Evolutionary conservation across 129 eudicot genomes (phyloP).

Genomic region (Escallonia herrerae): DNA sequence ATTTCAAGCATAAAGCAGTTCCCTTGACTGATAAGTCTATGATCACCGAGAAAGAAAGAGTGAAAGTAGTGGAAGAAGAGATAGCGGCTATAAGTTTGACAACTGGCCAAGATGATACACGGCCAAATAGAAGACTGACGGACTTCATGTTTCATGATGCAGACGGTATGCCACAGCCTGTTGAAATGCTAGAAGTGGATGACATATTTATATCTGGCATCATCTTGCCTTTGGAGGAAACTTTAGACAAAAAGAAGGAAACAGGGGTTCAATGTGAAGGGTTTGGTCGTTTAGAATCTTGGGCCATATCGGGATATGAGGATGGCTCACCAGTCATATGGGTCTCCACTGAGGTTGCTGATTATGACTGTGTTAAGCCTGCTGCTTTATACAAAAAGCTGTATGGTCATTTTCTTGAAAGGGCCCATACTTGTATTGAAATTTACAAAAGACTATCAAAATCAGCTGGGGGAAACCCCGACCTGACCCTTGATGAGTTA

Average conservation of each 20-base stretch:
- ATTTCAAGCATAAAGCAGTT: constrained; percentile 28
- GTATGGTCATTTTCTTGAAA: constrained; percentile 51
- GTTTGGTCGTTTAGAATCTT: constrained; percentile 65
- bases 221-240: constrained; percentile 56
- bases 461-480: constrained; percentile 57
- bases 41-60: constrained; percentile 26
- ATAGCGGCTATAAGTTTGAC: constrained; percentile 29
- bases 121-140: constrained; percentile 47
- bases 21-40: constrained; percentile 26
- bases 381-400: constrained; percentile 47
- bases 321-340: constrained; percentile 68
- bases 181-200: constrained; percentile 62
- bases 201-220: constrained; percentile 53
- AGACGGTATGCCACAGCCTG: constrained; percentile 50
- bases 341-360: constrained; percentile 71
- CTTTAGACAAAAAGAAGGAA: constrained; percentile 35
- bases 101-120: constrained; percentile 28
- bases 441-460: constrained; percentile 55
- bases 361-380: constrained; percentile 68
- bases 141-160: constrained; percentile 55
- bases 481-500: constrained; percentile 54
- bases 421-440: constrained; percentile 58
- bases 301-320: constrained; percentile 81
- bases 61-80: constrained; percentile 40
- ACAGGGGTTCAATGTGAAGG: constrained; percentile 56